phyloP scores from a whole-genome alignment of 2,329 filamentous ascomycete genomes.

The Diaporthe sp. region DNA sequence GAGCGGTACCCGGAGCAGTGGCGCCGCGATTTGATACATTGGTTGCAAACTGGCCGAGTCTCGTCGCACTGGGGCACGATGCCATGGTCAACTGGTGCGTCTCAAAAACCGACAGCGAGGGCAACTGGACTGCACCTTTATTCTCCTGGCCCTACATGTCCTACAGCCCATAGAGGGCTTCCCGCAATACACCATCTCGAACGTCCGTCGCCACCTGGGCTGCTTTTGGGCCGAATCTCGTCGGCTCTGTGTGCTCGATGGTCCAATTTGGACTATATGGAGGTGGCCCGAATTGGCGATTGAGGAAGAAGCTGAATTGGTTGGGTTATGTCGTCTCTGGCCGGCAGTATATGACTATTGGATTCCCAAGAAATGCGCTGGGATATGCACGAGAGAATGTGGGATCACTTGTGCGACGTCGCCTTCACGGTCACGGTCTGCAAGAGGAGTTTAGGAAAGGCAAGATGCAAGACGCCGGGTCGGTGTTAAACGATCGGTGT shows the following conservation, averaged over 20 bases:
- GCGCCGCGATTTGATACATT: constrained; percentile 73
- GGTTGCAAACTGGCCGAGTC: constrained; percentile 73
- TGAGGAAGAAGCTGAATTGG: background rate
- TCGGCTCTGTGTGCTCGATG: background rate
- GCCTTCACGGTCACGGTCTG: background rate
- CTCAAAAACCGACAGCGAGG: background rate
- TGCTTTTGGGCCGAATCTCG: background rate
- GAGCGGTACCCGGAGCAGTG: constrained; percentile 77
- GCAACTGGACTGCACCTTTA: constrained; percentile 69
- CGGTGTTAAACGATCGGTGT: constrained; percentile 17
- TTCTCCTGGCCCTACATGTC: constrained; percentile 79
- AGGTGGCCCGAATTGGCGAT: background rate
- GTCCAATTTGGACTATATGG: background rate
- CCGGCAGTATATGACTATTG: background rate
- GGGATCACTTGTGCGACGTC: background rate
- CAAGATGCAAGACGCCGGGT: background rate
- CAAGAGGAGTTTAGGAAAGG: background rate
- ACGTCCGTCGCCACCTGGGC: background rate
- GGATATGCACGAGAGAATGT: background rate
- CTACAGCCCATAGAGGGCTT: constrained; percentile 78
- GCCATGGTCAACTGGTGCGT: constrained; percentile 34
- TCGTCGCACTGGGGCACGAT: constrained; percentile 70
- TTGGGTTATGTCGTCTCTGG: constrained; percentile 5
- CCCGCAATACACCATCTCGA: constrained; percentile 73
- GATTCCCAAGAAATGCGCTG: background rate